Conservation (phyloP, 2,329 filamentous ascomycete genomes). For the Metarhizium album region DNA sequence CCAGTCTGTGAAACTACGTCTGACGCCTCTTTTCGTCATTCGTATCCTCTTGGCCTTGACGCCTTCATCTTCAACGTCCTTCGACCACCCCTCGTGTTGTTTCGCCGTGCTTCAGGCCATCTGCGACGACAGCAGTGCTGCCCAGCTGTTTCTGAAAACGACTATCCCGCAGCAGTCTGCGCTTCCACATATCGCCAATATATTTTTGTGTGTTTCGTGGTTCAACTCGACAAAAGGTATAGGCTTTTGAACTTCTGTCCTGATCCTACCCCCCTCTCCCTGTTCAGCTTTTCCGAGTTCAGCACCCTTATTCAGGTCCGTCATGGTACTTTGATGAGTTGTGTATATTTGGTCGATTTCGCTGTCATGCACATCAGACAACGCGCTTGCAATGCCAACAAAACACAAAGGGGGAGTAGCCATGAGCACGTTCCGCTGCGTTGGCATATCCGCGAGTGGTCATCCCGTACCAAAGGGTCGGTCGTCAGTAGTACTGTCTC, state of each 20-base stretch:
- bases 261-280: too few relatives aligned
- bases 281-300: neutral
- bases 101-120: neutral
- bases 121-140: slow-evolving; percentile 5
- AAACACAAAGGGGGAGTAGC: too few relatives aligned
- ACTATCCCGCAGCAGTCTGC: neutral
- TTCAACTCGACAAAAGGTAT: neutral
- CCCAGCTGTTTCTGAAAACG: slow-evolving; percentile 15
- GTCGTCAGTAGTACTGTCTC: neutral
- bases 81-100: neutral
- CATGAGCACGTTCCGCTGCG: too few relatives aligned
- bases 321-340: too few relatives aligned
- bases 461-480: neutral
- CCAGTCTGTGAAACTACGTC: neutral
- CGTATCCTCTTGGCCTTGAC: too few relatives aligned
- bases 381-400: too few relatives aligned
- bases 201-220: neutral
- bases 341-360: neutral
- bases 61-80: neutral
- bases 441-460: too few relatives aligned
- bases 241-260: neutral
- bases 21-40: too few relatives aligned
- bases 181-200: neutral
- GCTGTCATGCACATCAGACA: neutral
- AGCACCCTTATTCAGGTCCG: too few relatives aligned